A percentile compares a stretch with the other conserved stretches of the same genome.
These are phyloP conservation scores for Tolypocladium endophyticum DNA, from an alignment of 2,329 filamentous ascomycete genomes.

Conservation along the genomic window DNA sequence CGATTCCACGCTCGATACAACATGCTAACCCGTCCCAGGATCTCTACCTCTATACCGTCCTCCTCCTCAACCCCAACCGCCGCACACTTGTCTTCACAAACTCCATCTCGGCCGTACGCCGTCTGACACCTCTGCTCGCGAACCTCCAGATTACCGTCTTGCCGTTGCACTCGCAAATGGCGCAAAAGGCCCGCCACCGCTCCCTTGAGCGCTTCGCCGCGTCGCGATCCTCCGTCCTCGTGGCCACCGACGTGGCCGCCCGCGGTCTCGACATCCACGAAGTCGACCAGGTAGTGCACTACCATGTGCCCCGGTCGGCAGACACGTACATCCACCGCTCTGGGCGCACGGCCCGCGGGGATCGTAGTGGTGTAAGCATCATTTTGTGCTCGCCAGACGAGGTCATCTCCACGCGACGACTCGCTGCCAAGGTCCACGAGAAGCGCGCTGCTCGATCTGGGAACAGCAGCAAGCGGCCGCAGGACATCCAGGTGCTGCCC, in stretches of 20 bases:
- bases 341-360: constrained; percentile 81
- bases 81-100: constrained; percentile 91
- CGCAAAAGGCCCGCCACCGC: constrained; percentile 87
- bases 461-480: constrained; percentile 27
- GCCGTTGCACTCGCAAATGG: constrained; percentile 86
- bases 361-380: constrained; percentile 67
- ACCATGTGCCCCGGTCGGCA: constrained; percentile 84
- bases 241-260: constrained; percentile 90
- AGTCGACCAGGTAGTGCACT: constrained; percentile 86
- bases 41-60: constrained; percentile 80
- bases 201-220: constrained; percentile 82
- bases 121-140: constrained; percentile 73
- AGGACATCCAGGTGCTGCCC: constrained; percentile 70
- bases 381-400: constrained; percentile 88
- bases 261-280: constrained; percentile 87
- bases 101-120: constrained; percentile 84
- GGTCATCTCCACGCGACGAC: constrained; percentile 68
- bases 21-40: constrained; percentile 41
- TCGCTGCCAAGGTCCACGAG: constrained; percentile 82
- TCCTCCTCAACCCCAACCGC: constrained; percentile 70
- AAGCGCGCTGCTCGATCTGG: constrained; percentile 34
- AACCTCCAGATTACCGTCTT: constrained; percentile 68
- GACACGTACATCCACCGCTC: constrained; percentile 95
- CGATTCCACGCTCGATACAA: not conserved
- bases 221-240: constrained; percentile 56